Base-by-base conservation (phyloP, 1,284 basidiomycete species). In the Ustilago hordei region DNA sequence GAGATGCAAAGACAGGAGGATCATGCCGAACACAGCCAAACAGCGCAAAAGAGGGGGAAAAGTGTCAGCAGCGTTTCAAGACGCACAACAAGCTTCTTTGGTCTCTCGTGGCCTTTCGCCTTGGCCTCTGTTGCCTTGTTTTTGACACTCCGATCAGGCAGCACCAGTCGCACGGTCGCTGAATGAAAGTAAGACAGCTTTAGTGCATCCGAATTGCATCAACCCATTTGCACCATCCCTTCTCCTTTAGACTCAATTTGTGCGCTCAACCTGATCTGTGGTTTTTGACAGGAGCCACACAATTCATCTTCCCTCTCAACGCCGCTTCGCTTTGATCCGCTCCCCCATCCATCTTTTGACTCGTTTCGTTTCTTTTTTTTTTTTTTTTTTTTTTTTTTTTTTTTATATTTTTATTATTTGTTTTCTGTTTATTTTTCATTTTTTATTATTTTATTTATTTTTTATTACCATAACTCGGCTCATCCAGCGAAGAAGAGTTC, bases 281-380 rank as follows among this genome's bases (percentile, higher is more conserved):
- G 63, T 55, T 60, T 68, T 62, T 68, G 65, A 68, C 65, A 68
- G 65, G 60, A 68, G 65, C 59, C 59, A 53, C 28, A 57, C 43
- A 28, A 34, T 34, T 38, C 28, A 47, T 11, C 28, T 41, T 41
- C 4, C 17, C 17, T 15, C 7, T 55, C 63, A 59, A 60, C 64
- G 52, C 57, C 66, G 53, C 48, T 50, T 59, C 55, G 55, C 56
- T 63, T 69, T 54, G 8, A 28, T 35, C n/a, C 43, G 6, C 50
- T 48, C 32, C 15, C 32, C 17, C 19, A 34, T 41, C 23, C 36
- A 39, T 56, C 9, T 23, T 8, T 28, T 28, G 23, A 17, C 36
- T 39, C 50, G 13, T 43, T 28, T 28, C 15, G 11, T 15, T 43
- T 17, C 15, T 15, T 15, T 41, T 19, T 23, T 45, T 6, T 19